These are phyloP conservation scores for Begonia fuchsioides DNA, from an alignment of 306 rosid species.

Conservation along the genomic window DNA sequence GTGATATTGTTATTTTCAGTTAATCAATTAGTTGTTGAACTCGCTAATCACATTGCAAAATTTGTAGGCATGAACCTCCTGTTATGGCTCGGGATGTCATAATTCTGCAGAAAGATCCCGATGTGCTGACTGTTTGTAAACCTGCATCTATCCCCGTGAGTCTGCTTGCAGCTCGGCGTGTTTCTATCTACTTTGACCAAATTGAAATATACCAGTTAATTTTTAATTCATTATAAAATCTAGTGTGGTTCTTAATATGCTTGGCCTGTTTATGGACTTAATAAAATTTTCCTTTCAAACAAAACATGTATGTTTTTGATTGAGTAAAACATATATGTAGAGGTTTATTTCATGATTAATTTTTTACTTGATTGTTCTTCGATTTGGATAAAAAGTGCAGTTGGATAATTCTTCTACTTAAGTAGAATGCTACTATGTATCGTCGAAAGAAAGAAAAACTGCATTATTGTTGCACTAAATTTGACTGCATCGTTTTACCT, in stretches of 20 bases:
- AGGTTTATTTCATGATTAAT: too few species aligned
- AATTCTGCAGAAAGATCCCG: constrained; percentile 39
- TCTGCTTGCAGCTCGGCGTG: constrained; percentile 6
- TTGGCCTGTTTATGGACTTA: not conserved
- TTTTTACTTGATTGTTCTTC: too few species aligned
- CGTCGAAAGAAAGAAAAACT: not conserved
- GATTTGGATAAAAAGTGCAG: too few species aligned
- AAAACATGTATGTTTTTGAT: too few species aligned
- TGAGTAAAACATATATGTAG: too few species aligned
- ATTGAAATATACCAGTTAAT: too few species aligned
- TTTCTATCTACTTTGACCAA: too few species aligned
- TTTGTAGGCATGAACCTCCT: constrained; percentile 85
- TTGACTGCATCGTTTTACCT: not conserved
- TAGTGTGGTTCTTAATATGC: not conserved
- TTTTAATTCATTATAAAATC: not conserved
- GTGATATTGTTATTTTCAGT: too few species aligned
- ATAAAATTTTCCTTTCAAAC: too few species aligned
- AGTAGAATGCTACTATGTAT: too few species aligned
- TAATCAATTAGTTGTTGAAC: constrained; percentile 9
- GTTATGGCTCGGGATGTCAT: constrained; percentile 52
- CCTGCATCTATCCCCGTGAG: constrained; percentile 85
- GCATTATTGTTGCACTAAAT: not conserved
- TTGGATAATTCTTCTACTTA: too few species aligned
- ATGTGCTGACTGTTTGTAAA: constrained; percentile 65
- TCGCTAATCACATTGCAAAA: constrained; percentile 17